A percentile compares a stretch with the other conserved stretches of the same genome.
These are phyloP conservation scores for Aspergillus pseudotamarii DNA, from an alignment of 2,329 filamentous ascomycete genomes.

Conservation along the genomic window DNA sequence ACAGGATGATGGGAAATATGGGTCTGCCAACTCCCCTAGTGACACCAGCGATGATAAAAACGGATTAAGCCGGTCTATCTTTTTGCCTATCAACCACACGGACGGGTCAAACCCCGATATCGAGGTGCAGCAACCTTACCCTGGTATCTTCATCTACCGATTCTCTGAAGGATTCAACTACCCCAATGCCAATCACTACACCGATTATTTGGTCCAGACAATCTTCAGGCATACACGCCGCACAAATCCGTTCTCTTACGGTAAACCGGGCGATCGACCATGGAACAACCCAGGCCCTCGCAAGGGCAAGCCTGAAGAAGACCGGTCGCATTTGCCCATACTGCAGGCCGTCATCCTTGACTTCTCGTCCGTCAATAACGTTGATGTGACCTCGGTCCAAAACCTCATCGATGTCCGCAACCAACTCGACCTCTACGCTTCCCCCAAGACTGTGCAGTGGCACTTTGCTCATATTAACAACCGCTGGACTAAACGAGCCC, in stretches of 20 bases:
- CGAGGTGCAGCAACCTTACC: conserved; percentile 77
- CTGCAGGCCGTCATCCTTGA: conserved; percentile 91
- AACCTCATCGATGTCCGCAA: conserved; percentile 92
- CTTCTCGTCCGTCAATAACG: conserved; percentile 89
- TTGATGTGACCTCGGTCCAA: conserved; percentile 91
- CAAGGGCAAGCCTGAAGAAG: conserved; percentile 54
- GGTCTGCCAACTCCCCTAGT: conserved; percentile 49
- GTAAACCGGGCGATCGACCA: conserved; percentile 73
- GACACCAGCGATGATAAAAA: conserved; percentile 44
- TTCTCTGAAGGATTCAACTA: conserved; percentile 97
- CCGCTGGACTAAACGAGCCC: conserved; percentile 89
- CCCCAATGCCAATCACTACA: conserved; percentile 85
- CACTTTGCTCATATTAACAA: conserved; percentile 94
- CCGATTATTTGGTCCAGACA: conserved; percentile 73
- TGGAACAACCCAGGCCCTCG: conserved; percentile 92
- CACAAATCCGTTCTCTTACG: conserved; percentile 70
- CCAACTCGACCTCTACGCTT: conserved; percentile 82
- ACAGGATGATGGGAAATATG: conserved; percentile 66
- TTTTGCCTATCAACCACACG: conserved; percentile 81
- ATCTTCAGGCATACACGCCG: conserved; percentile 74
- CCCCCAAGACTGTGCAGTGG: conserved; percentile 86
- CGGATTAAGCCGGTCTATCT: conserved; percentile 71
- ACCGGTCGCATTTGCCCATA: conserved; percentile 60
- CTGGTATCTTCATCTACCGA: conserved; percentile 93
- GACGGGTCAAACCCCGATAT: conserved; percentile 90